Conservation (phyloP, 139 green algal species). For the Chlorokybus atmophyticus region DNA sequence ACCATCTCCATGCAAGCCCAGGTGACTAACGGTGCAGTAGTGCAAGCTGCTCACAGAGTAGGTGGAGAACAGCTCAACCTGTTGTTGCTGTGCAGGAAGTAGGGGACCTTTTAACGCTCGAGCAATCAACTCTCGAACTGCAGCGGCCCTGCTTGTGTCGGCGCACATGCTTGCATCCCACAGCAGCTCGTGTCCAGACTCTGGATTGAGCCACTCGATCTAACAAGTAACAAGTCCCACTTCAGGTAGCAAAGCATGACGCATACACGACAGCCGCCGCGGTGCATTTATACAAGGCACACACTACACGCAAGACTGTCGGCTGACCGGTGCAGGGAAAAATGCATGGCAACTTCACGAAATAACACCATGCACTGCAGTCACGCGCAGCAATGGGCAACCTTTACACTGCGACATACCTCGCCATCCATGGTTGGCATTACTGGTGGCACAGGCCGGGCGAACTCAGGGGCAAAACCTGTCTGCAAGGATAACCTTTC, state of each 20-base stretch:
- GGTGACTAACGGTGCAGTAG: not conserved
- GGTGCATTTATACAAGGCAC: not conserved
- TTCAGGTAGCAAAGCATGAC: not conserved
- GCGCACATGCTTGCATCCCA: constrained; percentile 46
- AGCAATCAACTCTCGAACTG: constrained; percentile 36
- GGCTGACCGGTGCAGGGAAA: not conserved
- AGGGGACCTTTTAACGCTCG: constrained; percentile 39
- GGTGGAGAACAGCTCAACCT: constrained; percentile 8
- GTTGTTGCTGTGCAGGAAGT: constrained; percentile 42
- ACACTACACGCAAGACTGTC: constrained; percentile 1
- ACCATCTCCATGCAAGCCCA: constrained; percentile 1
- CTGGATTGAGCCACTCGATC: constrained; percentile 38
- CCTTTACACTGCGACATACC: too few species aligned
- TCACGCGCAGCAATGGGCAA: not conserved
- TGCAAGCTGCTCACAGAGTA: not conserved
- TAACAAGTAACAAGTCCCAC: too few species aligned
- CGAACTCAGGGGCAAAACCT: too few species aligned
- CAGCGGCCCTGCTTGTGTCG: constrained; percentile 9
- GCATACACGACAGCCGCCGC: too few species aligned
- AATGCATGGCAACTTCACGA: not conserved
- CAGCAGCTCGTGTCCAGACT: constrained; percentile 28
- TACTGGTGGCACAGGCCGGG: too few species aligned
- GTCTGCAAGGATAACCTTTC: too few species aligned
- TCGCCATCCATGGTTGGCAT: too few species aligned
- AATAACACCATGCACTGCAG: not conserved